Percentiles rank a stretch among this genome's conserved stretches.
These are phyloP conservation scores for Nakazawaea peltata DNA, from an alignment of 805 yeast genomes.

Conservation along the genomic window DNA sequence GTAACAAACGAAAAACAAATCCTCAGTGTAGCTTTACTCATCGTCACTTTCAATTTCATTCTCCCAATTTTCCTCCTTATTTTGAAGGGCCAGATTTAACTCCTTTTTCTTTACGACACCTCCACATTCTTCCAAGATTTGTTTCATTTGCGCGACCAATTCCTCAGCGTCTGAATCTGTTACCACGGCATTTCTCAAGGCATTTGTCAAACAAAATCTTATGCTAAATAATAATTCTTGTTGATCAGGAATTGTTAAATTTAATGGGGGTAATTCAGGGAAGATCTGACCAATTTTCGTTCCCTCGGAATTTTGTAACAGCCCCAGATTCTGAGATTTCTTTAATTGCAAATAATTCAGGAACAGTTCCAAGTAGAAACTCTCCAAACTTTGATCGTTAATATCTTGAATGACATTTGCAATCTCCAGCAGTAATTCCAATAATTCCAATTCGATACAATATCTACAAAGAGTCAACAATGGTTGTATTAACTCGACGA, in stretches of 20 bases:
- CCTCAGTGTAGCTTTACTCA: slow-evolving; percentile 7
- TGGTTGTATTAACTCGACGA: slow-evolving; percentile 65
- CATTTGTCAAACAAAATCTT: slow-evolving; percentile 30
- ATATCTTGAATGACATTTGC: slow-evolving; percentile 61
- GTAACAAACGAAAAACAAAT: background rate
- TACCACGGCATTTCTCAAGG: slow-evolving; percentile 25
- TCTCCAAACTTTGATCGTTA: slow-evolving; percentile 79
- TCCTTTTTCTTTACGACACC: slow-evolving; percentile 25
- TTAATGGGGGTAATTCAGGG: slow-evolving; percentile 27
- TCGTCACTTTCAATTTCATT: slow-evolving; percentile 36
- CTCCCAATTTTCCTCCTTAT: slow-evolving; percentile 41
- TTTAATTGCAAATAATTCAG: slow-evolving; percentile 49
- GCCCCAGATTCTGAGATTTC: slow-evolving; percentile 18
- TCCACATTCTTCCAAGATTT: slow-evolving; percentile 32
- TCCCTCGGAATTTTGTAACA: background rate
- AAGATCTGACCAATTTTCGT: slow-evolving; percentile 26
- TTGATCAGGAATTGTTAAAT: slow-evolving; percentile 21
- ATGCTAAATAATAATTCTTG: slow-evolving; percentile 28
- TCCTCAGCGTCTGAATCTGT: slow-evolving; percentile 20
- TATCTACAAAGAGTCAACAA: slow-evolving; percentile 64
- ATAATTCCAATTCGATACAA: slow-evolving; percentile 68
- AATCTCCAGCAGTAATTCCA: slow-evolving; percentile 62
- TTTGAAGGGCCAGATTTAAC: no score
- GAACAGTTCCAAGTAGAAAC: slow-evolving; percentile 77
- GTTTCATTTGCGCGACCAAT: slow-evolving; percentile 29